A percentile compares a stretch with the other conserved stretches of the same genome.
phyloP scores from a whole-genome alignment of 73 alveolate species.

The Uronychia setigera region DNA sequence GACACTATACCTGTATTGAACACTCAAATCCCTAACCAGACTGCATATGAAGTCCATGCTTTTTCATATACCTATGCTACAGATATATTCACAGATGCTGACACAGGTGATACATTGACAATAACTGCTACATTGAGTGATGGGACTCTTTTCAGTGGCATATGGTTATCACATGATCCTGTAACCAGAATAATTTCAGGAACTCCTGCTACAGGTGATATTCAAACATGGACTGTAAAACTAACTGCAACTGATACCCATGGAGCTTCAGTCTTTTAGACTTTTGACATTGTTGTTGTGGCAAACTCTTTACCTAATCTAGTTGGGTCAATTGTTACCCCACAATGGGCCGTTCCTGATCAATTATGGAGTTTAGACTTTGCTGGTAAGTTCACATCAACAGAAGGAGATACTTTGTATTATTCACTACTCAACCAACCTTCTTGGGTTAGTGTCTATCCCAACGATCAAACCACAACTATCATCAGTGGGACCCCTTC shows the following conservation, averaged over 20 bases:
- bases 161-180: slow-evolving; percentile 18
- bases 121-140: neutral
- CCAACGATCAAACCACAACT: neutral
- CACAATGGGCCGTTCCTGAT: neutral
- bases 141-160: neutral
- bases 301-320: neutral
- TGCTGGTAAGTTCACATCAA: too few relatives aligned
- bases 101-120: neutral
- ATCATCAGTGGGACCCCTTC: neutral
- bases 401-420: slow-evolving; percentile 1
- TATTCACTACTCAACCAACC: neutral
- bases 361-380: neutral
- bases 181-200: slow-evolving; percentile 14
- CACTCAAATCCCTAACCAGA: neutral
- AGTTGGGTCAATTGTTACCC: slow-evolving; percentile 2
- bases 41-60: slow-evolving; percentile 7
- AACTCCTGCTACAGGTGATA: slow-evolving; percentile 8
- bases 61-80: neutral
- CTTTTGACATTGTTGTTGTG: neutral
- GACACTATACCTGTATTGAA: neutral
- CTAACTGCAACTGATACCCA: slow-evolving; percentile 3
- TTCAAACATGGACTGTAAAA: neutral
- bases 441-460: neutral
- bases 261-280: slow-evolving; percentile 6
- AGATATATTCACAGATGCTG: neutral